Base-by-base conservation (phyloP, 2,329 filamentous ascomycete species). In the Polytolypa hystricis region DNA sequence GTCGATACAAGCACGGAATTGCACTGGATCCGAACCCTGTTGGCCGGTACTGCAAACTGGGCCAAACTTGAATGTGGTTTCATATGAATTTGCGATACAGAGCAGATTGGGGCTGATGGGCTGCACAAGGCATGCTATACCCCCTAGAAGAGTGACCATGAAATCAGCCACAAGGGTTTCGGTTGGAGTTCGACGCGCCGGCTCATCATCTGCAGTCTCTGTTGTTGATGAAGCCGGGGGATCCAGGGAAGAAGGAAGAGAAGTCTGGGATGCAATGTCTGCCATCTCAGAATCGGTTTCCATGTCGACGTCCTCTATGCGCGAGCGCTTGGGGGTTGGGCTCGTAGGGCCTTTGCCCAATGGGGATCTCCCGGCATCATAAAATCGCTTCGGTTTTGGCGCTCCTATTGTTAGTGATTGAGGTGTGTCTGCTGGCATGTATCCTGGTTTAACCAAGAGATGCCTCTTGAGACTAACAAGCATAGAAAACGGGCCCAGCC, bases 131-230 rank as follows among this genome's bases (percentile, higher is more conserved):
- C 37, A 38, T 26, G 42, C 42, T 21, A 45, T 14, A 11, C 42
- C 42, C 15, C 27, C 40, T 2, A 44, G 26, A 23, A 42, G 18
- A 26, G 20, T 40, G 19, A 42, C 37, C 40, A 42, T 34, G 35
- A 44, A 44, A 29, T 44, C 42, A 3, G 27, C 40, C 11, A 44
- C 37, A 1, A 44, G 42, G 18, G 42, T 42, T n/a, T 44, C 42
- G 10, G 42, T 44, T 4, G 42, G 39, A 11, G 39, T 44, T 10
- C 42, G 42, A 25, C 18, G 42, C 3, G 16, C 18, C 9, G 42
- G 42, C 8, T 37, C 30, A 4, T 43, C 39, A 23, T 37, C 18
- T 10, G 16, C 14, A 10, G 16, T 11, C 19, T 25, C 34, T n/a
- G n/a, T n/a, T n/a, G n/a, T n/a, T n/a, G n/a, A 8, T 10, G 14